Evolutionary conservation across 306 rosid genomes (phyloP).

Genomic region (Datisca glomerata): DNA sequence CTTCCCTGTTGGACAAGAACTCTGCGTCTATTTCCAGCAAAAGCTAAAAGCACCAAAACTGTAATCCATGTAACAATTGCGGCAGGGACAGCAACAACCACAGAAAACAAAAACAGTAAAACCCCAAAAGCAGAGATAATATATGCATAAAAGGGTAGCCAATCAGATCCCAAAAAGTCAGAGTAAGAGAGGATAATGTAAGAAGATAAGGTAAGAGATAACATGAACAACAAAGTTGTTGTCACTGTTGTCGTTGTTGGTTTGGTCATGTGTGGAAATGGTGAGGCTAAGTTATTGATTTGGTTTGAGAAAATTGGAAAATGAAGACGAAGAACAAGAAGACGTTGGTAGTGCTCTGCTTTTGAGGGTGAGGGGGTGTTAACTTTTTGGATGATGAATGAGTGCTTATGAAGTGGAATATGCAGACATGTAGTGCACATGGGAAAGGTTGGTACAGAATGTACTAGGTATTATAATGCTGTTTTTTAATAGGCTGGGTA

Average conservation of each 20-base stretch:
- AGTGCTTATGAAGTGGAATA: no score
- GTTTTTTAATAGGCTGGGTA: no score
- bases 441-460: background rate
- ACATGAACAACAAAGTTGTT: background rate
- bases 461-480: no score
- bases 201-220: background rate
- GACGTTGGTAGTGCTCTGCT: background rate
- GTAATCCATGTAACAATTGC: constrained; percentile 53
- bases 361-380: background rate
- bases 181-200: background rate
- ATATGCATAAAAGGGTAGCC: constrained; percentile 3
- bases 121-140: constrained; percentile 10
- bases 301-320: no score
- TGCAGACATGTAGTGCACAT: background rate
- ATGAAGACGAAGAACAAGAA: background rate
- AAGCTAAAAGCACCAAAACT: constrained; percentile 41
- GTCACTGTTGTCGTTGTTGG: background rate
- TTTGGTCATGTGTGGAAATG: no score
- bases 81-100: constrained; percentile 30
- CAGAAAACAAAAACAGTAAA: background rate
- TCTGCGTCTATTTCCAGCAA: constrained; percentile 45
- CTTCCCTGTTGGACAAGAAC: constrained; percentile 37
- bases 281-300: no score
- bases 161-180: constrained; percentile 5
- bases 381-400: background rate